A percentile compares a stretch with the other conserved stretches of the same genome.
phyloP scores from a whole-genome alignment of 2,329 filamentous ascomycete genomes.

The Lachnum nothofagi region DNA sequence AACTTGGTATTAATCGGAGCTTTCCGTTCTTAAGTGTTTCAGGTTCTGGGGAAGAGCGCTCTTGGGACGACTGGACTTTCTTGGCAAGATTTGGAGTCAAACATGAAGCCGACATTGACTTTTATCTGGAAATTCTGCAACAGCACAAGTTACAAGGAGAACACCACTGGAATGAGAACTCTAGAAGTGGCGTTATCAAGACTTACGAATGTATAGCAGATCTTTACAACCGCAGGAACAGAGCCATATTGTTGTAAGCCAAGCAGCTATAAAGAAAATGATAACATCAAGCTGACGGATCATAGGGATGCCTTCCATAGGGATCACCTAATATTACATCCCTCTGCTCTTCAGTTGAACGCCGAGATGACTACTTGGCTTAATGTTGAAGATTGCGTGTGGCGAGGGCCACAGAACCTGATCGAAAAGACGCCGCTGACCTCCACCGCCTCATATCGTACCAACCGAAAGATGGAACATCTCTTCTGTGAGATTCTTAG shows the following conservation, averaged over 20 bases:
- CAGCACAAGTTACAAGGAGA: constrained; percentile 7
- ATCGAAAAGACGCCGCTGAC: constrained; percentile 13
- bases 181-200: constrained; percentile 11
- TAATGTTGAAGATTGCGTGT: constrained; percentile 11
- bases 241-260: constrained; percentile 8
- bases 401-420: constrained; percentile 15
- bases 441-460: constrained; percentile 13
- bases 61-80: constrained; percentile 17
- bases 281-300: background rate
- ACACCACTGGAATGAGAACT: constrained; percentile 3
- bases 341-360: constrained; percentile 6
- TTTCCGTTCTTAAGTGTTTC: constrained; percentile 15
- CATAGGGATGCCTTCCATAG: constrained; percentile 5
- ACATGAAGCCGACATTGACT: constrained; percentile 12
- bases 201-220: constrained; percentile 18
- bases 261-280: background rate
- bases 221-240: constrained; percentile 8
- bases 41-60: constrained; percentile 1
- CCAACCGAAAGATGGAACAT: constrained; percentile 4
- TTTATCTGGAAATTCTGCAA: constrained; percentile 13
- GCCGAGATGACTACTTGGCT: constrained; percentile 11
- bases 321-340: constrained; percentile 12
- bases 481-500: constrained; percentile 13
- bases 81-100: constrained; percentile 14
- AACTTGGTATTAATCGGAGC: constrained; percentile 8